These are phyloP conservation scores for Naganishia sp. DNA, from an alignment of 1,284 basidiomycete genomes.

Conservation along the genomic window DNA sequence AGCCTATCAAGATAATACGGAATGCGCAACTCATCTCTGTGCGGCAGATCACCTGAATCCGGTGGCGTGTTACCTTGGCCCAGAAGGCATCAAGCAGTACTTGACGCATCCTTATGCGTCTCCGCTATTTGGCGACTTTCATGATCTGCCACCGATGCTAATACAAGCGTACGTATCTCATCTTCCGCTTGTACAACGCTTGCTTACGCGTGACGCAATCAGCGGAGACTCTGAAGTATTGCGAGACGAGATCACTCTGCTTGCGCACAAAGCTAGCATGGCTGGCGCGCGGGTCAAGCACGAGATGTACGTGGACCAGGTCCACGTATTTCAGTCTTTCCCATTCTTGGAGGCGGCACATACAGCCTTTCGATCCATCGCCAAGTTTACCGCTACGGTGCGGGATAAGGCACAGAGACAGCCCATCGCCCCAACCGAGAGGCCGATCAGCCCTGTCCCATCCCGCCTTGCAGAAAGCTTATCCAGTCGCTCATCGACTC, in stretches of 20 bases:
- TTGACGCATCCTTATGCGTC: slow-evolving; percentile 95
- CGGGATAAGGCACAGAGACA: slow-evolving; percentile 27
- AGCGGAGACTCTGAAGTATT: slow-evolving; percentile 88
- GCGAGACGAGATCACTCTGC: slow-evolving; percentile 85
- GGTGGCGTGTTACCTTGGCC: slow-evolving; percentile 87
- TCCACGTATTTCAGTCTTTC: slow-evolving; percentile 88
- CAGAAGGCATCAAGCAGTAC: slow-evolving; percentile 69
- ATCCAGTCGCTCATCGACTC: slow-evolving; percentile 10
- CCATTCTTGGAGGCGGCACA: slow-evolving; percentile 74
- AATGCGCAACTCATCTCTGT: slow-evolving; percentile 1
- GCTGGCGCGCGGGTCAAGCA: slow-evolving; percentile 86
- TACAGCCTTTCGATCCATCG: slow-evolving; percentile 74
- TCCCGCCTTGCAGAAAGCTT: neutral
- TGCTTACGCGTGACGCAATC: neutral
- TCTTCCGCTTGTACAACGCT: neutral
- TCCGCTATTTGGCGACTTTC: slow-evolving; percentile 90
- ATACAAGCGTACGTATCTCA: slow-evolving; percentile 65
- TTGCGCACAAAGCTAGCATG: slow-evolving; percentile 88
- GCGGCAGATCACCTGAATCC: slow-evolving; percentile 81
- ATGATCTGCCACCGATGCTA: slow-evolving; percentile 82
- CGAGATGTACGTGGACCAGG: slow-evolving; percentile 89
- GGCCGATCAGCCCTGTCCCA: neutral
- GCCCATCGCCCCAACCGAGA: neutral
- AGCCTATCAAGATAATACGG: slow-evolving; percentile 29
- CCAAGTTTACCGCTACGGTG: slow-evolving; percentile 68